These are phyloP conservation scores for Corymbia citriodora DNA, from an alignment of 441 rosid genomes.

Conservation along the genomic window DNA sequence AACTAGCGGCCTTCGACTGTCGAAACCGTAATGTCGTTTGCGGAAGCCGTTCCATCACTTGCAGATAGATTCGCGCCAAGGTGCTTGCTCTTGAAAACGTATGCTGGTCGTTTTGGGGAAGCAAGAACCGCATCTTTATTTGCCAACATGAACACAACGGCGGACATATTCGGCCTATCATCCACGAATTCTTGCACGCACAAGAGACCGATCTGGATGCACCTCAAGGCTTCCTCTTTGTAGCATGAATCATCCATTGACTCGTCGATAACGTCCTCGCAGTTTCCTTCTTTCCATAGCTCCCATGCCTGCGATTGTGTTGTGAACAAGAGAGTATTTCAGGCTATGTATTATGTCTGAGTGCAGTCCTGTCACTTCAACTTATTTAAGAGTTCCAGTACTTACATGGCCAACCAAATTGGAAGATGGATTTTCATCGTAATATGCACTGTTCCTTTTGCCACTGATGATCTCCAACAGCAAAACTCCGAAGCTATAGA, in stretches of 20 bases:
- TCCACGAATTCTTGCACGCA: slow-evolving; percentile 38
- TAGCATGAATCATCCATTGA: neutral
- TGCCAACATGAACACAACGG: slow-evolving; percentile 38
- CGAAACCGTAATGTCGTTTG: neutral
- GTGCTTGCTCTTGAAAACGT: neutral
- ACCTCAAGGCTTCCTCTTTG: slow-evolving; percentile 36
- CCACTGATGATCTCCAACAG: slow-evolving; percentile 21
- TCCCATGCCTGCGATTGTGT: slow-evolving; percentile 31
- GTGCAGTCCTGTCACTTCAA: neutral
- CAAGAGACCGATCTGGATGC: slow-evolving; percentile 47
- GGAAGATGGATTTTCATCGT: neutral
- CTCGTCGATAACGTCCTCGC: slow-evolving; percentile 22
- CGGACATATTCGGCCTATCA: slow-evolving; percentile 50
- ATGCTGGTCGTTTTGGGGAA: slow-evolving; percentile 7
- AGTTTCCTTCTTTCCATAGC: slow-evolving; percentile 33
- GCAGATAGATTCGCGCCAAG: neutral
- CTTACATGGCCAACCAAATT: slow-evolving; percentile 21
- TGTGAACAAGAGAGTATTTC: neutral
- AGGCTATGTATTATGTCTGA: neutral
- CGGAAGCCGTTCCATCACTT: neutral
- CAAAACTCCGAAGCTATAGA: slow-evolving; percentile 35
- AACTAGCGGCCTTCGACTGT: neutral
- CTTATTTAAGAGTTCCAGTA: neutral
- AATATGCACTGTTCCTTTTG: slow-evolving; percentile 7
- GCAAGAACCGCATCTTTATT: slow-evolving; percentile 24